Conservation (phyloP, 306 rosid genomes). For the Gynostemma pentaphyllum region DNA sequence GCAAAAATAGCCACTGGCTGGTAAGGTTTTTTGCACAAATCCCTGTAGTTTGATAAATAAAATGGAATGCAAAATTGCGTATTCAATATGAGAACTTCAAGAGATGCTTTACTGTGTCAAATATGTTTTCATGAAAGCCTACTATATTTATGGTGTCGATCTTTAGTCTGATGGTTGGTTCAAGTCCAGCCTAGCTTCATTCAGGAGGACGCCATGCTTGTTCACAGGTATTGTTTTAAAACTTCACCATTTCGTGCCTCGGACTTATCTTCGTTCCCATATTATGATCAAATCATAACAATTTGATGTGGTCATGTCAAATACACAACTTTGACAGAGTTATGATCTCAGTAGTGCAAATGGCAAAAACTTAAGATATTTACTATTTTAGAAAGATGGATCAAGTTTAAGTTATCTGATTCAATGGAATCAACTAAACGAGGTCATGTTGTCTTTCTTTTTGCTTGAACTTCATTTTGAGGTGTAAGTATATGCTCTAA, state of each 20-base stretch:
- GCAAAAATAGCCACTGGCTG: too few relatives aligned
- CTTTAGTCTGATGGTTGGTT: neutral
- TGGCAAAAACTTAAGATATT: too few relatives aligned
- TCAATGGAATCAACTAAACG: too few relatives aligned
- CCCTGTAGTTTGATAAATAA: too few relatives aligned
- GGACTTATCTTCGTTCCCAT: neutral
- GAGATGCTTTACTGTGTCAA: neutral
- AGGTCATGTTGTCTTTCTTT: too few relatives aligned
- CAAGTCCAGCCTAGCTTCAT: neutral
- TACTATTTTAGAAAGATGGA: too few relatives aligned
- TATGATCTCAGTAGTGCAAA: neutral
- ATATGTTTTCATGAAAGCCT: neutral
- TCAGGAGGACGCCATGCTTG: neutral
- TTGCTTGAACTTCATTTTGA: too few relatives aligned
- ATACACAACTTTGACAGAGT: neutral
- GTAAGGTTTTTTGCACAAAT: too few relatives aligned
- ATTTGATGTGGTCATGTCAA: neutral
- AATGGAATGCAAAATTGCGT: neutral
- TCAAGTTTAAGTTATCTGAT: too few relatives aligned
- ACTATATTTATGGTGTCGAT: too few relatives aligned
- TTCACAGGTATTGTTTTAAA: neutral
- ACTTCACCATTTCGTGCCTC: neutral
- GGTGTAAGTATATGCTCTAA: too few relatives aligned
- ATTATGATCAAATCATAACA: neutral
- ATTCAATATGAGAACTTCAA: neutral